phyloP scores from a whole-genome alignment of 257 asterid genomes.

The Solanum dulcamara region DNA sequence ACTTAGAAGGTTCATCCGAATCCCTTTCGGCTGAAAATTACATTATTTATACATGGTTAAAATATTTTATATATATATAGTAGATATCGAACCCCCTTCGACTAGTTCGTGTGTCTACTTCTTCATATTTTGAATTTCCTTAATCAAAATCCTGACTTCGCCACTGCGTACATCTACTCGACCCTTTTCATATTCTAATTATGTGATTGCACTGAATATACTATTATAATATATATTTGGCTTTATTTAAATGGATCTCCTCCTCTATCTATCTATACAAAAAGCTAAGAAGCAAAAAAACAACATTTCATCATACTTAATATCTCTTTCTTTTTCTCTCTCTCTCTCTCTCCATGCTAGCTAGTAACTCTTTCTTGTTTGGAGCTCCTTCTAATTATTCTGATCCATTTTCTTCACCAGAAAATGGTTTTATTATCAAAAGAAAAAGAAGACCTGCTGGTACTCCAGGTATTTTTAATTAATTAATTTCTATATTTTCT shows the following conservation, averaged over 20 bases:
- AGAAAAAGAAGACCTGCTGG: slow-evolving; percentile 35
- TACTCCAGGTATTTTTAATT: slow-evolving; percentile 21
- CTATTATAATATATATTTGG: background rate
- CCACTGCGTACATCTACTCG: no score
- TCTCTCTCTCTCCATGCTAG: slow-evolving; percentile 8
- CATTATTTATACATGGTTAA: no score
- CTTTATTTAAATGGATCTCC: background rate
- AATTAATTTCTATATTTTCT: background rate
- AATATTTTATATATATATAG: no score
- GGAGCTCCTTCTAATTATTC: slow-evolving; percentile 13
- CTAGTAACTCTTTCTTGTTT: slow-evolving; percentile 18
- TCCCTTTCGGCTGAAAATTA: no score
- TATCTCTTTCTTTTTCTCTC: background rate
- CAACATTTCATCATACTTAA: background rate
- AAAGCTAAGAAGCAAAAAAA: background rate
- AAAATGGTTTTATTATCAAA: slow-evolving; percentile 13
- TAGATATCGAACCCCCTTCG: no score
- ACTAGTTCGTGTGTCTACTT: no score
- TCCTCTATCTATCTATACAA: background rate
- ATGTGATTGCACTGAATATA: background rate
- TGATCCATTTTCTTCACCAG: slow-evolving; percentile 10
- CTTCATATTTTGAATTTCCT: no score
- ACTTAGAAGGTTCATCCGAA: no score
- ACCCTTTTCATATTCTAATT: no score
- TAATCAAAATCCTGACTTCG: no score